A percentile compares a stretch with the other conserved stretches of the same genome.
Conservation (phyloP, 495 filamentous ascomycete species). For the Xylaria flabelliformis region DNA sequence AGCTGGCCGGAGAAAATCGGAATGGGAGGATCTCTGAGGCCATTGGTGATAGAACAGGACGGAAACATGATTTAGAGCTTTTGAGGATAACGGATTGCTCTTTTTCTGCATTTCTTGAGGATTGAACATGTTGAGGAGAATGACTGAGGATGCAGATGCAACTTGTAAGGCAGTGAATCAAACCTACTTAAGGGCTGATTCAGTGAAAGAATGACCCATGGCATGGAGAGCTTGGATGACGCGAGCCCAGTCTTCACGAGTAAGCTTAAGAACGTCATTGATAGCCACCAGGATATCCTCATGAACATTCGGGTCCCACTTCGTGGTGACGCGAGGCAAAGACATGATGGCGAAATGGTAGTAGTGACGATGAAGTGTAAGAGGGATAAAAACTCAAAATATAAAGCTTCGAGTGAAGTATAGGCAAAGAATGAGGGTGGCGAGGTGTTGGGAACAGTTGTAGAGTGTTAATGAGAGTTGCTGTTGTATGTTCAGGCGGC, state of each 20-base stretch:
- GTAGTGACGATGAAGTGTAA: background rate
- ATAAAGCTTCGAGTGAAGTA: background rate
- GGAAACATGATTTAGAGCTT: background rate
- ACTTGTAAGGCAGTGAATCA: background rate
- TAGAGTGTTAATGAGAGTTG: background rate
- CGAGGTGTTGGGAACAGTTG: background rate
- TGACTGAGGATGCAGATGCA: background rate
- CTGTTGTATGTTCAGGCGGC: background rate
- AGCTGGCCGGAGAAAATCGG: background rate
- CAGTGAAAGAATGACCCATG: constrained; percentile 39
- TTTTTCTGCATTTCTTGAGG: background rate
- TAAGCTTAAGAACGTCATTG: constrained; percentile 31
- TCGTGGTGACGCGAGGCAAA: constrained; percentile 18
- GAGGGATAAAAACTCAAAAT: background rate
- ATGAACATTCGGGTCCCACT: constrained; percentile 36
- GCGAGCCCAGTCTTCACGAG: constrained; percentile 25
- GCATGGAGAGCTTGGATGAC: constrained; percentile 27
- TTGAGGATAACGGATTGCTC: background rate
- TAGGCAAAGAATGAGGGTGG: background rate
- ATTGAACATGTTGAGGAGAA: background rate
- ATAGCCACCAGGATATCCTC: constrained; percentile 37
- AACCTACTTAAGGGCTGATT: constrained; percentile 42
- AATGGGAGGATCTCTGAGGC: background rate
- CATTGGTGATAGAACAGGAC: background rate
- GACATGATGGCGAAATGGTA: constrained; percentile 24